Conservation (phyloP, 176 grass and related monocot genomes). For the Hsuehochloa calcarea region DNA sequence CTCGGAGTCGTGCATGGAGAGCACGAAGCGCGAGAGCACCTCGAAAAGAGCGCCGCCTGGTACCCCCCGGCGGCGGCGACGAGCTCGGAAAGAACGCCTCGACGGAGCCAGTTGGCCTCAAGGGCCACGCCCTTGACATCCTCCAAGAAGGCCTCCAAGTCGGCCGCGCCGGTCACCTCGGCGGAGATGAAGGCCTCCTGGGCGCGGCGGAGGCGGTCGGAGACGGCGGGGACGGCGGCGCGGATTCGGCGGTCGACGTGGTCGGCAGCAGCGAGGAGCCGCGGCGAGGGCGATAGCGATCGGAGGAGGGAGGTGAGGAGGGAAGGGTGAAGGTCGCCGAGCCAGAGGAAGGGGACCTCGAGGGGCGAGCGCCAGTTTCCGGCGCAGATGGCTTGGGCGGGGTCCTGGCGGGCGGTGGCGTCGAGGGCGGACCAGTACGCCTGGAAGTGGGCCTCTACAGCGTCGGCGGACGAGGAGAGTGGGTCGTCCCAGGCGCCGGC, state of each 20-base stretch:
- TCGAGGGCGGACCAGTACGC: conserved; percentile 60
- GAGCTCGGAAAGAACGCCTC: conserved; percentile 54
- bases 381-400: conserved; percentile 40
- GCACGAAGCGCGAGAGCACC: conserved; percentile 53
- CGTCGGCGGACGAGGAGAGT: conserved; percentile 38
- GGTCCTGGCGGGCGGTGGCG: conserved; percentile 54
- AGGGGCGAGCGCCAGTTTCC: conserved; percentile 50
- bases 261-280: conserved; percentile 40
- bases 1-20: conserved; percentile 58
- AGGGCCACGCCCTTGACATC: conserved; percentile 43
- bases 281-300: conserved; percentile 45
- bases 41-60: conserved; percentile 62
- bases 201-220: conserved; percentile 58
- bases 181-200: conserved; percentile 44
- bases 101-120: conserved; percentile 57
- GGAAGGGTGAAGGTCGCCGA: conserved; percentile 64
- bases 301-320: conserved; percentile 54
- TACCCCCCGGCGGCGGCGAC: conserved; percentile 51
- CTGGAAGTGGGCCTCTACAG: conserved; percentile 63
- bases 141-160: conserved; percentile 48
- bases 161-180: conserved; percentile 31
- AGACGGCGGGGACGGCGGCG: conserved; percentile 42
- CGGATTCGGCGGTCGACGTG: conserved; percentile 64
- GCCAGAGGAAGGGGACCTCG: conserved; percentile 65
- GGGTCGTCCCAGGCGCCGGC: conserved; percentile 43